Base-by-base conservation (phyloP, 371 early-diverging fungal species). In the Haplosporangium sp. region DNA sequence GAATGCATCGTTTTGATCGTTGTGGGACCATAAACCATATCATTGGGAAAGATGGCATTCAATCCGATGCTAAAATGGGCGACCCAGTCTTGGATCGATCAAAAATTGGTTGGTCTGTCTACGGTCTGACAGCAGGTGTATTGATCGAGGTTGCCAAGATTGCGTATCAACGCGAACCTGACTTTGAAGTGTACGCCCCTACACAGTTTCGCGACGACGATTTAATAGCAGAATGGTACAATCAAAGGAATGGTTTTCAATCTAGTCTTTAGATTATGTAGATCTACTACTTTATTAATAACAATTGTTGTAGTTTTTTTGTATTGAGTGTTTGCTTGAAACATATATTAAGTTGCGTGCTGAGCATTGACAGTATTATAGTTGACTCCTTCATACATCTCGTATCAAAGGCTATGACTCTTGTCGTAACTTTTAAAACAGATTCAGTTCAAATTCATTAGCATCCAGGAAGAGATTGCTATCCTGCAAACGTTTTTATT, bases 91-190 rank as follows among this genome's bases (percentile, higher is more conserved):
- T 45, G 19, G 67, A 74, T 64, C 68, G 69, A 13, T 13, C 69
- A 44, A 37, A 59, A 15, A 60, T 64, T 45, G 76, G 77, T 0
- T 79, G 74, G 74, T 19, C 65, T 10, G 65, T 79, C 3, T 79
- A 71, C 42, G 79, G 79, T 3, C 35, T 79, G 61, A 79, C 79
- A 17, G 79, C 79, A 17, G 64, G 61, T 8, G 57, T 74, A 10
- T 19, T 79, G 52, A 56, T 79, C n/a, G 71, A 70, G 27, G 74
- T 67, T 2, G 79, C 74, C 42, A 60, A 56, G 57, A 64, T 79
- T 19, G 79, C 74, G 0, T 79, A 67, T 56, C 53, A 59, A 2
- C 65, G 68, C 8, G 57, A 63, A 40, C 74, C 79, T 5, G 70
- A 65, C 20, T 79, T 74, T 70, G 50, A 64, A 5, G 8, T 45